phyloP scores from a whole-genome alignment of 2,329 filamentous ascomycete genomes.

The Fusarium armeniacum region DNA sequence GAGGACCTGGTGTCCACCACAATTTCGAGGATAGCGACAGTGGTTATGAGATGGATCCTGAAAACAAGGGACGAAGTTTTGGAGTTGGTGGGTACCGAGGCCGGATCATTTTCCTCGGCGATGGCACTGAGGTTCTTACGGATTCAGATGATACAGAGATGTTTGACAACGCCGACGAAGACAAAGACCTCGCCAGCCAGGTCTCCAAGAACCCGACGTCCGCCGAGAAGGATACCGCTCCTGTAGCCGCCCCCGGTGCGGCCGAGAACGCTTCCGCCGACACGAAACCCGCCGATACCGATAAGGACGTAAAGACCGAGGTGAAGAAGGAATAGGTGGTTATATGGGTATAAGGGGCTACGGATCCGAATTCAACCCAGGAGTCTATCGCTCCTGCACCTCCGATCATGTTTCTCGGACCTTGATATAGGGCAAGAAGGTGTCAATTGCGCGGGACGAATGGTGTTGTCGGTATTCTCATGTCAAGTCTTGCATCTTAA shows the following conservation, averaged over 20 bases:
- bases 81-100: conserved; percentile 80
- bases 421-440: conserved; percentile 28
- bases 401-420: conserved; percentile 43
- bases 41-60: conserved; percentile 81
- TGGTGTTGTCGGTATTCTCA: conserved; percentile 50
- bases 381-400: conserved; percentile 30
- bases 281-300: conserved; percentile 47
- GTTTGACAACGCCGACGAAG: conserved; percentile 89
- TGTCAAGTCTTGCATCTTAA: conserved; percentile 49
- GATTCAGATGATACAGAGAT: conserved; percentile 92
- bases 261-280: conserved; percentile 44
- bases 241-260: conserved; percentile 43
- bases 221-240: conserved; percentile 46
- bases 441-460: conserved; percentile 30
- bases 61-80: conserved; percentile 73
- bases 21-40: conserved; percentile 85
- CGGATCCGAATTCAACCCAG: conserved; percentile 34
- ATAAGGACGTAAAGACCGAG: conserved; percentile 44
- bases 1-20: conserved; percentile 84
- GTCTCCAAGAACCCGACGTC: conserved; percentile 71
- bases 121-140: conserved; percentile 92
- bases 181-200: conserved; percentile 88
- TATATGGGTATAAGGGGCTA: conserved; percentile 40
- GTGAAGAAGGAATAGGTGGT: conserved; percentile 57
- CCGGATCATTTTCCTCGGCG: conserved; percentile 93